Percentiles rank a stretch among this genome's conserved stretches.
These are phyloP conservation scores for Nannizziopsis barbatae DNA, from an alignment of 2,329 filamentous ascomycete species.

Conservation along the genomic window DNA sequence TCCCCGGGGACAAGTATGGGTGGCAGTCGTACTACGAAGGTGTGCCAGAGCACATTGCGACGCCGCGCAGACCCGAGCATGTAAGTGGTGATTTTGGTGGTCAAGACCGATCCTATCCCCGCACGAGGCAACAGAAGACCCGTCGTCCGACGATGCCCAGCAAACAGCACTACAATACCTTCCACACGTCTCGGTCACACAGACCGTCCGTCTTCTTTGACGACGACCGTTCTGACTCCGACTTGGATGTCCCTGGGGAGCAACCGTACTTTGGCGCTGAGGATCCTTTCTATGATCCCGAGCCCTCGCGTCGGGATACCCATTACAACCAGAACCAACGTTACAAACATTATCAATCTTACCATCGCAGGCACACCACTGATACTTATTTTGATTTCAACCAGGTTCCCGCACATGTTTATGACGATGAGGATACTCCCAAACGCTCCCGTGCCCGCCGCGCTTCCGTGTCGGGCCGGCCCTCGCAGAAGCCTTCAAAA, in stretches of 20 bases:
- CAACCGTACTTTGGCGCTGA: not conserved
- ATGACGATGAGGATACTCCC: constrained; percentile 44
- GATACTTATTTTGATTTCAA: constrained; percentile 43
- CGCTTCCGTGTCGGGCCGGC: constrained; percentile 43
- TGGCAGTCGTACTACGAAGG: constrained; percentile 38
- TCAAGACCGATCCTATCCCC: constrained; percentile 12
- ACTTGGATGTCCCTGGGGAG: constrained; percentile 4
- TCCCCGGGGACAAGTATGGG: constrained; percentile 13
- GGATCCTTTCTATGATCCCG: constrained; percentile 7
- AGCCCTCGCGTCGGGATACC: constrained; percentile 3
- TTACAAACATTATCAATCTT: constrained; percentile 2
- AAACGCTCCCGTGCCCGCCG: constrained; percentile 43
- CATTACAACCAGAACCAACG: constrained; percentile 1
- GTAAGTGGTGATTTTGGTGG: constrained; percentile 51
- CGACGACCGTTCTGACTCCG: constrained; percentile 43
- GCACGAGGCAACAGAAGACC: constrained; percentile 18
- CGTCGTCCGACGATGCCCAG: constrained; percentile 28
- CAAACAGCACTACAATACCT: constrained; percentile 16
- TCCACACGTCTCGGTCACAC: constrained; percentile 30
- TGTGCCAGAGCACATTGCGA: constrained; percentile 40
- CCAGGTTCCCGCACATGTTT: constrained; percentile 40
- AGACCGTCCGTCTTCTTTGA: constrained; percentile 47
- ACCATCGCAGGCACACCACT: constrained; percentile 33
- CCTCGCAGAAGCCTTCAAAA: constrained; percentile 33
- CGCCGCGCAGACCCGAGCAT: constrained; percentile 49